Conservation (phyloP, 768 basidiomycete species). For the Psilocybe sp. region DNA sequence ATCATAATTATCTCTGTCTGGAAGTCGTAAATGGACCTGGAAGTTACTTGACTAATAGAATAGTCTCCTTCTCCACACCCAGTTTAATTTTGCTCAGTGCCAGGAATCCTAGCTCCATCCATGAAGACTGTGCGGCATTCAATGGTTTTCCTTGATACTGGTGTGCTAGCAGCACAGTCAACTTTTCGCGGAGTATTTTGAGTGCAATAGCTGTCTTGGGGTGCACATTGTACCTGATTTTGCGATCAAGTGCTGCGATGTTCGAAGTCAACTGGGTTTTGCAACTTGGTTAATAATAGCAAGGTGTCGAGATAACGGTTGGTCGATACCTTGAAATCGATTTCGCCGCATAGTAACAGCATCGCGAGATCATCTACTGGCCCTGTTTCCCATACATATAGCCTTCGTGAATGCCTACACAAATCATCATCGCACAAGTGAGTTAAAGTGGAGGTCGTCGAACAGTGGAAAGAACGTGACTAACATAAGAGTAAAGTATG, state of each 20-base stretch:
- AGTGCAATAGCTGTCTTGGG: slow-evolving; percentile 78
- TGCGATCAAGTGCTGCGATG: slow-evolving; percentile 78
- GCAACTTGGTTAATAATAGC: neutral
- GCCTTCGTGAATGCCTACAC: slow-evolving; percentile 85
- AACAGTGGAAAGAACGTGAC: slow-evolving; percentile 14
- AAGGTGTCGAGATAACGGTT: neutral
- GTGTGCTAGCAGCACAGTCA: slow-evolving; percentile 56
- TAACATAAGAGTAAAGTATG: slow-evolving; percentile 89
- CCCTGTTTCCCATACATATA: slow-evolving; percentile 92
- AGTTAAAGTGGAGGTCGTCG: neutral
- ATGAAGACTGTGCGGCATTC: slow-evolving; percentile 54
- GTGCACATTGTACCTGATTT: slow-evolving; percentile 67
- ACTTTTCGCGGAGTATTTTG: slow-evolving; percentile 69
- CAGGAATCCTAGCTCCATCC: slow-evolving; percentile 71
- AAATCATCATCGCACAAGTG: neutral
- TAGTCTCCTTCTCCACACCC: slow-evolving; percentile 25
- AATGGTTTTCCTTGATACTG: slow-evolving; percentile 66
- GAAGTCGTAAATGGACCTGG: neutral
- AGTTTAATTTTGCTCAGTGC: slow-evolving; percentile 55
- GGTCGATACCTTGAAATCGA: slow-evolving; percentile 69
- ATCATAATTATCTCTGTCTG: neutral
- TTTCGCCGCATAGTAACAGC: slow-evolving; percentile 84
- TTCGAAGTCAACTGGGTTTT: slow-evolving; percentile 62
- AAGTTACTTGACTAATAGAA: neutral
- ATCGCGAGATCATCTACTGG: slow-evolving; percentile 84